Percentiles rank a stretch among this genome's conserved stretches.
Conservation (phyloP, 352 stramenopile species). For the Phytophthora multivora region DNA sequence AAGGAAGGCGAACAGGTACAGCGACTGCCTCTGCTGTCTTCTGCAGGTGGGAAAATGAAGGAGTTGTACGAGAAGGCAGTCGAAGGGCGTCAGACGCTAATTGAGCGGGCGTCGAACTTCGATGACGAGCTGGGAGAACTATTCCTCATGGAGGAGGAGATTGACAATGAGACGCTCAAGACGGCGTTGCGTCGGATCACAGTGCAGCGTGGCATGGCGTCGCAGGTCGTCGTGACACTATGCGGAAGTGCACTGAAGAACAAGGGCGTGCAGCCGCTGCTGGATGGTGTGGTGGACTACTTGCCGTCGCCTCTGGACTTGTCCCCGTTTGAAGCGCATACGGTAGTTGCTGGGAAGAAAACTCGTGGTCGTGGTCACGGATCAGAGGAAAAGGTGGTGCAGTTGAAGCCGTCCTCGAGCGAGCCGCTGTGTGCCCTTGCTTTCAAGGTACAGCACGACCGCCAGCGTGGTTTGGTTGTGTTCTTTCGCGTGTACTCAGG, state of each 20-base stretch:
- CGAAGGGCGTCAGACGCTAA: constrained; percentile 56
- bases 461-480: constrained; percentile 77
- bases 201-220: constrained; percentile 47
- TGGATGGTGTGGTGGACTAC: constrained; percentile 98
- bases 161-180: constrained; percentile 53
- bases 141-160: constrained; percentile 73
- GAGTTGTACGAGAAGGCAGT: constrained; percentile 49
- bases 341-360: constrained; percentile 47
- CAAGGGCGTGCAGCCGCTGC: constrained; percentile 95
- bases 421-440: constrained; percentile 64
- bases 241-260: constrained; percentile 81
- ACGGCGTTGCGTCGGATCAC: constrained; percentile 69
- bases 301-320: constrained; percentile 94
- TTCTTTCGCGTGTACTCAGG: constrained; percentile 96
- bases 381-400: constrained; percentile 27
- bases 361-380: constrained; percentile 10
- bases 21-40: constrained; percentile 51
- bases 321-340: constrained; percentile 64
- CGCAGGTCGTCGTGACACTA: constrained; percentile 55
- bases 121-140: constrained; percentile 78
- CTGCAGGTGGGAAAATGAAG: constrained; percentile 49
- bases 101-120: constrained; percentile 69
- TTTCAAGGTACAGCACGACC: constrained; percentile 85
- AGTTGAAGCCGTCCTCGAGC: constrained; percentile 40
- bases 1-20: constrained; percentile 62